Conservation (phyloP, 2,329 filamentous ascomycete genomes). For the Immersiporthe knoxdaviesiana region DNA sequence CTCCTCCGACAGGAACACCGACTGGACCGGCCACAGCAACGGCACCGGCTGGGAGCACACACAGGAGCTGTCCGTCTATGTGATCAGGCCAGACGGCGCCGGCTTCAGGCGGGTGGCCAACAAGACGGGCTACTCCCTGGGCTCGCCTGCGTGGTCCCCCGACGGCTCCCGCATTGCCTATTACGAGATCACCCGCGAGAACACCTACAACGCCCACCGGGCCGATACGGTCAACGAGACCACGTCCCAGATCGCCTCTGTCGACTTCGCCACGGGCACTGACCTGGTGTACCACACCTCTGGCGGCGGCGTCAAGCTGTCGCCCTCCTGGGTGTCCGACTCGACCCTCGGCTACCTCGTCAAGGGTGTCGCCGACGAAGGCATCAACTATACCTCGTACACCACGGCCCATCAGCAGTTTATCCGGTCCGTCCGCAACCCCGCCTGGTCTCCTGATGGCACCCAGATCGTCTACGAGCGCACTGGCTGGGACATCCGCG, state of each 20-base stretch:
- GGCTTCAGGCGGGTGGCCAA: slow-evolving; percentile 41
- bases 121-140: slow-evolving; percentile 41
- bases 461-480: slow-evolving; percentile 35
- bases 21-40: slow-evolving; percentile 46
- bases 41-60: slow-evolving; percentile 47
- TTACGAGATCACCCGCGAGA: slow-evolving; percentile 44
- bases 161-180: slow-evolving; percentile 43
- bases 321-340: slow-evolving; percentile 32
- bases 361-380: slow-evolving; percentile 36
- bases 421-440: slow-evolving; percentile 28
- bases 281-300: slow-evolving; percentile 38
- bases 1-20: slow-evolving; percentile 46
- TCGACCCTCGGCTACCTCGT: slow-evolving; percentile 36
- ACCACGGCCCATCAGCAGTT: slow-evolving; percentile 28
- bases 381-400: slow-evolving; percentile 36
- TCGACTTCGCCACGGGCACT: slow-evolving; percentile 45
- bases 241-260: slow-evolving; percentile 39
- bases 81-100: slow-evolving; percentile 42
- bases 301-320: slow-evolving; percentile 39
- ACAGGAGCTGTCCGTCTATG: slow-evolving; percentile 46
- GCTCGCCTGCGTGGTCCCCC: slow-evolving; percentile 43
- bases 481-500: slow-evolving; percentile 37
- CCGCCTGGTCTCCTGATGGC: slow-evolving; percentile 42
- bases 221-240: slow-evolving; percentile 32
- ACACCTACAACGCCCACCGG: slow-evolving; percentile 44